These are phyloP conservation scores for Pythium grandisporangium DNA, from an alignment of 352 stramenopile species.

Conservation along the genomic window DNA sequence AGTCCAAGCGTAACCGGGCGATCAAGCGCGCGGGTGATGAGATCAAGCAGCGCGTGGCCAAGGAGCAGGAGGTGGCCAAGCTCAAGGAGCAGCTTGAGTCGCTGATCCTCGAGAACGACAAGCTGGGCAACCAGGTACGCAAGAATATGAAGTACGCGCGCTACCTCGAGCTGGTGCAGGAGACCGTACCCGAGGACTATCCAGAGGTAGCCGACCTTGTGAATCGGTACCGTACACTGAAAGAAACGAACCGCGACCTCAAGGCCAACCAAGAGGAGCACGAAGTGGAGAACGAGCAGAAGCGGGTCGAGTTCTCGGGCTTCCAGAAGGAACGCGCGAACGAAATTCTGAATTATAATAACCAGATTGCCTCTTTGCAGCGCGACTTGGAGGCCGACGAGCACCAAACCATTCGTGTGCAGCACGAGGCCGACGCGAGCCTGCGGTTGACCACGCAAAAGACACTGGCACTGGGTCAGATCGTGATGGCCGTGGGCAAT, in stretches of 20 bases:
- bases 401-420: conserved; percentile 54
- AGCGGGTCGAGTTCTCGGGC: conserved; percentile 66
- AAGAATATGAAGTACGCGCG: conserved; percentile 83
- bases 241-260: conserved; percentile 85
- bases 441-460: conserved; percentile 86
- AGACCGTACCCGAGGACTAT: conserved; percentile 87
- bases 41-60: conserved; percentile 84
- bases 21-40: conserved; percentile 89
- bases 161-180: conserved; percentile 86
- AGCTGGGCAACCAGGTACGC: conserved; percentile 49
- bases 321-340: conserved; percentile 89
- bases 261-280: conserved; percentile 62
- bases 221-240: conserved; percentile 89
- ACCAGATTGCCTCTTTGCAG: conserved; percentile 84
- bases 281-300: conserved; percentile 83
- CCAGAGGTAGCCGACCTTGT: conserved; percentile 88
- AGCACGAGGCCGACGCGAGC: conserved; percentile 84
- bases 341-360: conserved; percentile 91
- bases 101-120: conserved; percentile 59
- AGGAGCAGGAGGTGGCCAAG: conserved; percentile 81
- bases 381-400: conserved; percentile 68
- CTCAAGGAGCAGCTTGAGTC: conserved; percentile 64
- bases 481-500: conserved; percentile 84
- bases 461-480: conserved; percentile 86
- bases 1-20: conserved; percentile 90